These are phyloP conservation scores for Styphnolobium japonicum DNA, from an alignment of 306 rosid species.

Conservation along the genomic window DNA sequence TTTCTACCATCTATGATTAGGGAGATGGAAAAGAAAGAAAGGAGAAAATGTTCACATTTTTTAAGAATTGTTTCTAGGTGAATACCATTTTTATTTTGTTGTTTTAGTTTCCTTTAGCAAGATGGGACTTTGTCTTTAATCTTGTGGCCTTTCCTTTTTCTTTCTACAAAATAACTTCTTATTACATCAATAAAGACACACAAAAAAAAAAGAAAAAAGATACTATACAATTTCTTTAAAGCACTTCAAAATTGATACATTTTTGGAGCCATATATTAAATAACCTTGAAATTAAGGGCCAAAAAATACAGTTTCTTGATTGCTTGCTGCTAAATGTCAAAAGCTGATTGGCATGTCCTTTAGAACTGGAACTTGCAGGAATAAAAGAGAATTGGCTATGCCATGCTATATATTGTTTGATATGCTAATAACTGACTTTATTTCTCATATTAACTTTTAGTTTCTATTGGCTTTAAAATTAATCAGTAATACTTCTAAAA, in stretches of 20 bases:
- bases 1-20: neutral
- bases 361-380: neutral
- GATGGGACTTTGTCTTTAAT: neutral
- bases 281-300: neutral
- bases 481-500: neutral
- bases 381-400: neutral
- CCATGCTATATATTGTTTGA: neutral
- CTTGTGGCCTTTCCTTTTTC: neutral
- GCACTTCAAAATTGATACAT: neutral
- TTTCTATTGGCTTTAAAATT: conserved; percentile 5
- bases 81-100: neutral
- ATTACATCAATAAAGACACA: neutral
- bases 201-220: no score
- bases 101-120: neutral
- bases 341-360: conserved; percentile 3
- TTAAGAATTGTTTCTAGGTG: neutral
- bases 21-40: neutral
- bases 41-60: neutral
- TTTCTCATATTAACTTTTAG: neutral
- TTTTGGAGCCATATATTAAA: neutral
- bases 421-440: neutral
- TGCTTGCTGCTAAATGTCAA: neutral
- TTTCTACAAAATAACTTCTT: conserved; percentile 5
- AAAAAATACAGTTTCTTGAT: neutral
- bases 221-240: neutral